Evolutionary conservation across 2,329 filamentous ascomycete species (phyloP), one percentile per base, ranked within the genome.

Genomic region (Magnaporthiopsis poae): DNA sequence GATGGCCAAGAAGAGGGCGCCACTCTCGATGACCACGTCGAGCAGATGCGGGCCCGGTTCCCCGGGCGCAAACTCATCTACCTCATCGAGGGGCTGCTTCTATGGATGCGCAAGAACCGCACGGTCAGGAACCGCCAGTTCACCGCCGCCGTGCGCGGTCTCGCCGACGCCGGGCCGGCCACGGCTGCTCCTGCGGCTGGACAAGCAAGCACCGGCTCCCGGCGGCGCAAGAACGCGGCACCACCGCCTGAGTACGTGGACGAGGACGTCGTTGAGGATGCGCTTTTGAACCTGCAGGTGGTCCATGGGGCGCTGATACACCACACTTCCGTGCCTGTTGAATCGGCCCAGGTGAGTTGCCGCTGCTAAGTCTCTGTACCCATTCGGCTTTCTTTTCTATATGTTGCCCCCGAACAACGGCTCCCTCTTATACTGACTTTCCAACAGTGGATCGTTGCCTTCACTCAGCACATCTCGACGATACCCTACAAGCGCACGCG

Each of bases 381-480:
- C 3, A 27, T 12, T 9, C 2, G 5, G 11, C n/a, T 60, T 27
- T 12, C n/a, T 29, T 27, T 18, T 27, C 1, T 27, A n/a, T 15
- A 4, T 31, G 31, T 31, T 3, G 7, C 56, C 56, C 56, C 56
- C n/a, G 7, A 12, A 12, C 25, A 21, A n/a, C n/a, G 3, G n/a
- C 18, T n/a, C 2, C 18, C 11, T 13, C 12, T 29, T n/a, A 25
- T 15, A 12, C n/a, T 63, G n/a, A 31, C 39, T 18, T 15, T 25
- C 13, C 8, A 3, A 31, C 15, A 65, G 70, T 91, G 90, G 88
- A 86, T 93, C 36, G 79, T 83, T 36, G 80, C 84, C 46, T 91
- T 93, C 71, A 94, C 91, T 0, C 88, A 92, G 72, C 88, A 94
- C 73, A 87, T 94, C 63, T 90, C 89, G 9, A 90, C 88, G 1